A percentile compares a stretch with the other conserved stretches of the same genome.
Conservation (phyloP, 1,284 basidiomycete species). For the Exobasidium cylindrosporum region DNA sequence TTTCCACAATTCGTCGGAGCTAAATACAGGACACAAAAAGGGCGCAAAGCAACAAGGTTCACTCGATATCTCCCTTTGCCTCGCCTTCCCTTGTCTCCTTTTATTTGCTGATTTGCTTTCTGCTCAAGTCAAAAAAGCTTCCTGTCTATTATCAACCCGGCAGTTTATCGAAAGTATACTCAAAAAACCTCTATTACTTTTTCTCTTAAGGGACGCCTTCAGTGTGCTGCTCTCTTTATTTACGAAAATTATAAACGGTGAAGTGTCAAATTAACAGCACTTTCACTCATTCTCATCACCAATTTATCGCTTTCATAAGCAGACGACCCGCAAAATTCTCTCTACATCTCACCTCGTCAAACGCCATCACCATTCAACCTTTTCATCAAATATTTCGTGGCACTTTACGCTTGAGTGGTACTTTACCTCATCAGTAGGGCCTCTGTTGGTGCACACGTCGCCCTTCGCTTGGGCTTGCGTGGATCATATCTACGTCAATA, state of each 20-base stretch:
- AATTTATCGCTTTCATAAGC: background rate
- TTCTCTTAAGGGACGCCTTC: slow-evolving; percentile 13
- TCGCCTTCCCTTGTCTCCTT: no score
- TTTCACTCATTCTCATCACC: background rate
- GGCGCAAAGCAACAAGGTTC: no score
- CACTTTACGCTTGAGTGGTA: background rate
- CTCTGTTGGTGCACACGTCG: background rate
- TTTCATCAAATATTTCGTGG: background rate
- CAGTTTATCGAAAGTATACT: no score
- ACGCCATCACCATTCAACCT: background rate
- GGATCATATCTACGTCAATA: background rate
- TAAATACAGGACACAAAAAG: no score
- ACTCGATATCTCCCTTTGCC: no score
- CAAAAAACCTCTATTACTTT: background rate
- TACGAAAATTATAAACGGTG: background rate
- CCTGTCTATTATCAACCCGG: no score
- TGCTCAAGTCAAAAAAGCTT: no score
- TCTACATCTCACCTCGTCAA: background rate
- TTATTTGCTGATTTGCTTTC: no score
- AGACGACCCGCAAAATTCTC: background rate
- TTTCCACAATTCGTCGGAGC: no score
- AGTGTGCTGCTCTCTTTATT: slow-evolving; percentile 13
- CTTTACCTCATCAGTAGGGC: background rate
- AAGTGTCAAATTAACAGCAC: background rate
- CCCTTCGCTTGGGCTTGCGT: background rate